A percentile compares a stretch with the other conserved stretches of the same genome.
Evolutionary conservation across 1,139 yeast species (phyloP).

Genomic region (Fermentozyma sake): DNA sequence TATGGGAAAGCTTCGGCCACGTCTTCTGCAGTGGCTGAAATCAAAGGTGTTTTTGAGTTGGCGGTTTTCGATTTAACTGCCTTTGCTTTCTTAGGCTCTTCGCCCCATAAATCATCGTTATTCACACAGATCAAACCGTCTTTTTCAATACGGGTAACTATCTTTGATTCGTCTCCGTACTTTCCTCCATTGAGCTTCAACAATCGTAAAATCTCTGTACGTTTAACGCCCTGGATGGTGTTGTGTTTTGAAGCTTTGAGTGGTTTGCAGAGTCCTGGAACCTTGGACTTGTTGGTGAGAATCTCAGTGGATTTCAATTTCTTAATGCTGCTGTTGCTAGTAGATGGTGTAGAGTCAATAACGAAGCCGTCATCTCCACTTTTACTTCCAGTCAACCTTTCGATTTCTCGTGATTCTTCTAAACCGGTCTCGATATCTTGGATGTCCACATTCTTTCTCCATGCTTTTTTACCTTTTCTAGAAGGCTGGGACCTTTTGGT

Average conservation of each 20-base stretch:
- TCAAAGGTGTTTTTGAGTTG: slow-evolving; percentile 41
- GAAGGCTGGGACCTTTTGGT: slow-evolving; percentile 50
- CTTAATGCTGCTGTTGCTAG: slow-evolving; percentile 22
- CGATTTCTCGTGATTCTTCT: slow-evolving; percentile 64
- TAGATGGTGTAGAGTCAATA: slow-evolving; percentile 44
- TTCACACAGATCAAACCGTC: slow-evolving; percentile 57
- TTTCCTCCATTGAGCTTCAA: slow-evolving; percentile 74
- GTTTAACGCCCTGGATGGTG: slow-evolving; percentile 59
- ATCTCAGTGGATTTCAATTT: slow-evolving; percentile 71
- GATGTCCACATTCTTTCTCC: slow-evolving; percentile 93
- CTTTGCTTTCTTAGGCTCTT: too few species aligned
- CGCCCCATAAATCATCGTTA: slow-evolving; percentile 68
- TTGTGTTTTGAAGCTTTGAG: slow-evolving; percentile 18
- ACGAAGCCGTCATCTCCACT: slow-evolving; percentile 51
- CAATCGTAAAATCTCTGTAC: slow-evolving; percentile 62
- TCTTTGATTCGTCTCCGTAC: slow-evolving; percentile 50
- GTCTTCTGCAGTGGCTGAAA: slow-evolving; percentile 24
- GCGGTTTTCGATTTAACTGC: too few species aligned
- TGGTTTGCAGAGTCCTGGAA: slow-evolving; percentile 53
- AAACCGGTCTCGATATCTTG: slow-evolving; percentile 70
- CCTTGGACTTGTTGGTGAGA: slow-evolving; percentile 70
- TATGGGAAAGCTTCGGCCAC: slow-evolving; percentile 5
- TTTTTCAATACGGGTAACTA: slow-evolving; percentile 49
- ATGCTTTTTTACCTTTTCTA: slow-evolving; percentile 88
- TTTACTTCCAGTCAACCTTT: slow-evolving; percentile 58